Percentiles rank a stretch among this genome's conserved stretches.
Evolutionary conservation across 2,329 filamentous ascomycete species (phyloP).

Genomic region (Diplocarpon rosae): DNA sequence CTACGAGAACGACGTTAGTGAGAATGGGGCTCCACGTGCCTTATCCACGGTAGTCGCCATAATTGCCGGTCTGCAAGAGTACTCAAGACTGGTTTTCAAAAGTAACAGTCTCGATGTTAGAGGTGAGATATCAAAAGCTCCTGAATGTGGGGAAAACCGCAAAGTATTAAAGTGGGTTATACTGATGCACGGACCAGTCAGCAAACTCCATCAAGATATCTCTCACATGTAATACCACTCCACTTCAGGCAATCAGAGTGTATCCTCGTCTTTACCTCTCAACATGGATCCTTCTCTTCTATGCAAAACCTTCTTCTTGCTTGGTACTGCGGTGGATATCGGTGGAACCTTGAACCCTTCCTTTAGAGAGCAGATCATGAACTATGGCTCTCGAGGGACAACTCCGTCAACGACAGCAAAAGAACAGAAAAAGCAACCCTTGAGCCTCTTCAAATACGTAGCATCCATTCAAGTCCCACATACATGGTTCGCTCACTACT

Average conservation of each 20-base stretch:
- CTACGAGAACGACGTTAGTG: background rate
- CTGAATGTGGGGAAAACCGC: background rate
- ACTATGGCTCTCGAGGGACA: constrained; percentile 24
- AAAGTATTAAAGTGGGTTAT: background rate
- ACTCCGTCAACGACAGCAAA: constrained; percentile 2
- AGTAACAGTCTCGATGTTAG: background rate
- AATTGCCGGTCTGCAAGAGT: constrained; percentile 28
- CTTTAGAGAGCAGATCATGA: constrained; percentile 23
- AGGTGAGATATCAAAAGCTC: too few relatives aligned
- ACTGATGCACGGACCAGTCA: background rate
- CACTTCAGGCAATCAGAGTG: background rate
- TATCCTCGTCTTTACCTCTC: background rate
- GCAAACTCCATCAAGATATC: background rate
- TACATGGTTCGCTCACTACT: constrained; percentile 83
- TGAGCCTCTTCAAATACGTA: constrained; percentile 12
- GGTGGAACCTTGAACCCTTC: constrained; percentile 22
- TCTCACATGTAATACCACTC: background rate
- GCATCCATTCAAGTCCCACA: constrained; percentile 54
- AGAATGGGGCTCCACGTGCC: constrained; percentile 38
- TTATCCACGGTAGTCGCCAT: constrained; percentile 99
- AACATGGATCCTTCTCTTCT: constrained; percentile 20
- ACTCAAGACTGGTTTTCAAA: background rate
- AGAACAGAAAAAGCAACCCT: background rate
- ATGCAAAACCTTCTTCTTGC: constrained; percentile 22
- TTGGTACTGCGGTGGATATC: constrained; percentile 19